Percentiles rank a stretch among this genome's conserved stretches.
phyloP scores from a whole-genome alignment of 83 land plant genomes.

The Picea abies region DNA sequence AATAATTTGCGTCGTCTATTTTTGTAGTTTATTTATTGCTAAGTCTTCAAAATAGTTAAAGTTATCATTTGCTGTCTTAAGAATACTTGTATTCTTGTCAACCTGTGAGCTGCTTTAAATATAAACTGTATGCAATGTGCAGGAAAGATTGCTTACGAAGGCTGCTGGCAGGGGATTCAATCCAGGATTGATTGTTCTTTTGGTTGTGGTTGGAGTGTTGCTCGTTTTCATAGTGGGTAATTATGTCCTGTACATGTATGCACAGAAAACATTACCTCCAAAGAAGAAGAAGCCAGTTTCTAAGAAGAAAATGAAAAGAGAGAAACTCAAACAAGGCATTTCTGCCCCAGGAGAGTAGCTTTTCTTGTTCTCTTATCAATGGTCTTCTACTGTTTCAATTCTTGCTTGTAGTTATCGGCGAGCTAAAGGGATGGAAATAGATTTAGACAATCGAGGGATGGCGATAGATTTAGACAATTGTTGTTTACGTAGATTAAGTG shows the following conservation, averaged over 20 bases:
- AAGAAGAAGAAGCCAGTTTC: constrained; percentile 98
- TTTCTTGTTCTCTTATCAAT: background rate
- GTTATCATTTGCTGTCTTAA: too few species aligned
- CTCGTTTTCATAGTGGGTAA: constrained; percentile 80
- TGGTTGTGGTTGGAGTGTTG: constrained; percentile 73
- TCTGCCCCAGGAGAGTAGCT: constrained; percentile 90
- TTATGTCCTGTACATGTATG: constrained; percentile 78
- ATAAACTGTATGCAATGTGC: background rate
- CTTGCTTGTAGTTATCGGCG: background rate
- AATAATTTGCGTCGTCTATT: too few species aligned
- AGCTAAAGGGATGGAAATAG: constrained; percentile 9
- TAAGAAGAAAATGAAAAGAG: constrained; percentile 96
- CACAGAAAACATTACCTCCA: constrained; percentile 86
- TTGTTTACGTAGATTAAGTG: background rate
- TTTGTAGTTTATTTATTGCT: too few species aligned
- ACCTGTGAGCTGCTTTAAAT: background rate
- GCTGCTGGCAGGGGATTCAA: constrained; percentile 72
- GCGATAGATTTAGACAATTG: background rate
- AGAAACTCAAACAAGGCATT: constrained; percentile 92
- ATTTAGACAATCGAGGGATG: constrained; percentile 1
- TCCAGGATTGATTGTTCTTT: constrained; percentile 82
- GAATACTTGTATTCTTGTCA: background rate
- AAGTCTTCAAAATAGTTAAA: too few species aligned
- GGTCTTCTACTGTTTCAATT: background rate
- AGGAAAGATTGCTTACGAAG: constrained; percentile 18